These are phyloP conservation scores for Trichoderma sp. DNA, from an alignment of 2,329 filamentous ascomycete species.

Conservation along the genomic window DNA sequence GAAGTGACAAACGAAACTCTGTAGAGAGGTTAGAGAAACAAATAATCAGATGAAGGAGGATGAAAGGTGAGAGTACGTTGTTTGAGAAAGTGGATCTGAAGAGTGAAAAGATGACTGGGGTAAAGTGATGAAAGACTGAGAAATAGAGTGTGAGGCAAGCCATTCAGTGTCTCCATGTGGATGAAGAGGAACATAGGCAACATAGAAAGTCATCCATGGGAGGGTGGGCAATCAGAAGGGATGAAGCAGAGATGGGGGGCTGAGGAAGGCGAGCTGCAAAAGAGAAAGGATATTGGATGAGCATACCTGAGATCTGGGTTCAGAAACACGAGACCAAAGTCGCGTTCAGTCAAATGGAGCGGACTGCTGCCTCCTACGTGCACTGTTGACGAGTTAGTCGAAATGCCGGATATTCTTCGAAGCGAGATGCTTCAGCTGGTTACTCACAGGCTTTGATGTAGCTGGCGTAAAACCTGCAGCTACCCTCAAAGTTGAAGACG, in stretches of 20 bases:
- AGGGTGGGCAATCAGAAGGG: background rate
- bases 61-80: background rate
- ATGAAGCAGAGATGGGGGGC: background rate
- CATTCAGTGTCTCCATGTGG: too few relatives aligned
- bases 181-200: background rate
- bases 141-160: background rate
- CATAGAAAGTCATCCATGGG: background rate
- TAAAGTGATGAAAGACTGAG: background rate
- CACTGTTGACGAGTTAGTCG: background rate
- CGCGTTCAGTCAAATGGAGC: background rate
- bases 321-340: background rate
- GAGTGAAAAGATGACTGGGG: background rate
- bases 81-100: background rate
- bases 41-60: background rate
- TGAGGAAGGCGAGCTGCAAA: background rate
- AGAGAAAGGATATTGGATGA: background rate
- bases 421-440: background rate
- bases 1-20: background rate
- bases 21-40: background rate
- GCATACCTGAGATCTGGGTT: background rate
- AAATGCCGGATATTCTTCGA: too few relatives aligned
- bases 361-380: background rate
- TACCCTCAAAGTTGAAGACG: background rate
- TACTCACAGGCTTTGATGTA: conserved; percentile 3
- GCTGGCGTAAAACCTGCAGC: background rate